Percentiles rank a stretch among this genome's conserved stretches.
These are phyloP conservation scores for Amanita thiersii DNA, from an alignment of 768 basidiomycete species.

Conservation along the genomic window DNA sequence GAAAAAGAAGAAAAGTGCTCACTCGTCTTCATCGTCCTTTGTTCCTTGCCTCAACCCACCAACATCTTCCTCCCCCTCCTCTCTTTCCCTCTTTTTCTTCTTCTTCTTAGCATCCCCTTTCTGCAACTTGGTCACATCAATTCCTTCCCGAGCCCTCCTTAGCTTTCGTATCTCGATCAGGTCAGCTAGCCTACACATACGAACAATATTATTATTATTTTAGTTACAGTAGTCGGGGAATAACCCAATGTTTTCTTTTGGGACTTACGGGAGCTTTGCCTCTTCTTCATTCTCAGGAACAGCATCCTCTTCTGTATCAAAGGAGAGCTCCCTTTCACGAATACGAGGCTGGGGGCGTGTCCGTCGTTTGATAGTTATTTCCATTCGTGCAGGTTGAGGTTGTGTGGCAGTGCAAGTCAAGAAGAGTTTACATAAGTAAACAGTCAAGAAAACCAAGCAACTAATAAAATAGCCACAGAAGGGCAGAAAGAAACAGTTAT, in stretches of 20 bases:
- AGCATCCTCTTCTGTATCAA: slow-evolving; percentile 28
- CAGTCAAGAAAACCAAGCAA: background rate
- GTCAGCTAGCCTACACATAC: slow-evolving; percentile 62
- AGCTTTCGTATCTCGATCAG: slow-evolving; percentile 80
- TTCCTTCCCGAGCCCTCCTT: slow-evolving; percentile 66
- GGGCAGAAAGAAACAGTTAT: background rate
- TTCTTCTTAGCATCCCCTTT: slow-evolving; percentile 77
- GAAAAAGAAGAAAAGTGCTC: slow-evolving; percentile 17
- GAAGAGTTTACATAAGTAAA: background rate
- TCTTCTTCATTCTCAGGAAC: slow-evolving; percentile 35
- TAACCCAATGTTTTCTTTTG: no score
- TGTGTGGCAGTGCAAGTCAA: background rate
- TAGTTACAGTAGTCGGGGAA: no score
- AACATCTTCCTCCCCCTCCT: slow-evolving; percentile 36
- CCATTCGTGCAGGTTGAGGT: background rate
- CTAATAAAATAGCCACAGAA: background rate
- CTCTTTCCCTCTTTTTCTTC: slow-evolving; percentile 43
- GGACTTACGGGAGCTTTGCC: slow-evolving; percentile 41
- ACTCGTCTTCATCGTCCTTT: slow-evolving; percentile 53
- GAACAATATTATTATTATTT: no score
- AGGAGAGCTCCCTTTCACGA: slow-evolving; percentile 36
- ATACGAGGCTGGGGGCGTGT: slow-evolving; percentile 53
- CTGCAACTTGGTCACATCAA: slow-evolving; percentile 78
- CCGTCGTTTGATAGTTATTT: slow-evolving; percentile 70
- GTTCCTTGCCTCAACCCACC: slow-evolving; percentile 53